Base-by-base conservation (phyloP, 2,329 filamentous ascomycete species). In the Botrytis tulipae region DNA sequence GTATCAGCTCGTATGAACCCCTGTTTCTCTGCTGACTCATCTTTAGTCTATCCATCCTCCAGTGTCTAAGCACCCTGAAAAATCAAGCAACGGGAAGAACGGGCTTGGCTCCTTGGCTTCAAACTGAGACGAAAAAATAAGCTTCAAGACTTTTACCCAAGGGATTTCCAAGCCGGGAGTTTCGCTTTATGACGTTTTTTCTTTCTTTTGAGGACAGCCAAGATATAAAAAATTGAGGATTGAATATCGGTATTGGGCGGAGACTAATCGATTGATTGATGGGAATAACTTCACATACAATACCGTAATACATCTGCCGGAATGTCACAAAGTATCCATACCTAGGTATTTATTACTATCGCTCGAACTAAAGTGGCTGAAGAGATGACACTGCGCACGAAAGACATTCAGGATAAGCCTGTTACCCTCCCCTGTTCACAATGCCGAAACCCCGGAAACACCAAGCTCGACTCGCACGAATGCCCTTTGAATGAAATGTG, bases 21-120 rank as follows among this genome's bases (percentile, higher is more conserved):
- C 14, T 18, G n/a, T 29, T n/a, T 18, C 25, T 18, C 51, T 14
- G 51, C 51, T 57, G 51, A 61, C 59, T 16, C 35, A n/a, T 37
- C 35, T n/a, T 35, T 62, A n/a, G n/a, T n/a, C n/a, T 5, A 22
- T 18, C 29, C 18, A 63, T 63, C 25, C 16, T 42, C 37, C 25
- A 9, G n/a, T n/a, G 20, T 37, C 57, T 37, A 37, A 37, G 37
- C 37, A 51, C 48, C 48, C 48, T 12, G 48, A 25, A n/a, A 22
- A 61, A n/a, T 61, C 35, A 63, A 66, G 44, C 63, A 67, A 67
- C 63, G 32, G 65, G 46, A 68, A 68, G 32, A 57, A 22, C 65
- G 48, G 65, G 65, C 65, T 68, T 68, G 65, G 46, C 44, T 25
- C 29, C 62, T 65, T 65, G n/a, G 62, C 62, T 25, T n/a, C n/a